These are phyloP conservation scores for Parmelia sp. DNA, from an alignment of 495 filamentous ascomycete species.

Conservation along the genomic window DNA sequence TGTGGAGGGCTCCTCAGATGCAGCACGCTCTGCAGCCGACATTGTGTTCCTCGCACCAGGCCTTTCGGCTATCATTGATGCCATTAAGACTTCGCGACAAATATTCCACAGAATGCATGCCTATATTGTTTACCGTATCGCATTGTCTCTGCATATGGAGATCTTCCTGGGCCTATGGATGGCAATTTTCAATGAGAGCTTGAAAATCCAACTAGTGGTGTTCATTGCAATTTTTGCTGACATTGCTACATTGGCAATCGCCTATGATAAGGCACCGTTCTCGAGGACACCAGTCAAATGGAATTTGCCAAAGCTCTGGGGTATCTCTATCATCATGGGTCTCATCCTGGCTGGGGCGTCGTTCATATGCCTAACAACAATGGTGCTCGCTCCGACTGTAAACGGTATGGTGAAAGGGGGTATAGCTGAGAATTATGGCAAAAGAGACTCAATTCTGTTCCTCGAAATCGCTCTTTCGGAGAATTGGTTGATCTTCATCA, in stretches of 20 bases:
- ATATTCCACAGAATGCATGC: conserved; percentile 98
- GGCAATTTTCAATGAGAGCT: conserved; percentile 69
- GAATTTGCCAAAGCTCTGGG: conserved; percentile 90
- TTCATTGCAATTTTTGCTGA: conserved; percentile 95
- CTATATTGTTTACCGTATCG: conserved; percentile 94
- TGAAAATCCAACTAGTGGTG: conserved; percentile 81
- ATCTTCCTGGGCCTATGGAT: conserved; percentile 91
- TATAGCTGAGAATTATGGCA: conserved; percentile 82
- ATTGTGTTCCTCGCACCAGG: conserved; percentile 90
- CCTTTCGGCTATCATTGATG: conserved; percentile 87
- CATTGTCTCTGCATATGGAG: conserved; percentile 81
- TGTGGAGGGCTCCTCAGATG: conserved; percentile 88
- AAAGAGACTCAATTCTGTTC: conserved; percentile 76
- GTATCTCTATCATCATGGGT: conserved; percentile 78
- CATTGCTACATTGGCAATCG: conserved; percentile 86
- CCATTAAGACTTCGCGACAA: conserved; percentile 87
- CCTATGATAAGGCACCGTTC: conserved; percentile 89
- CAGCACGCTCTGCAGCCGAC: conserved; percentile 86
- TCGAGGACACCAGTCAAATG: conserved; percentile 84
- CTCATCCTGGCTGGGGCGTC: conserved; percentile 72
- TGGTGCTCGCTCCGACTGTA: conserved; percentile 43
- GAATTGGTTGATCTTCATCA: conserved; percentile 97
- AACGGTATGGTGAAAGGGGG: conserved; percentile 56
- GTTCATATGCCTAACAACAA: conserved; percentile 77
- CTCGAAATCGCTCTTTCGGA: conserved; percentile 85